These are phyloP conservation scores for Wickerhamiella musiphila DNA, from an alignment of 805 yeast species.

Conservation along the genomic window DNA sequence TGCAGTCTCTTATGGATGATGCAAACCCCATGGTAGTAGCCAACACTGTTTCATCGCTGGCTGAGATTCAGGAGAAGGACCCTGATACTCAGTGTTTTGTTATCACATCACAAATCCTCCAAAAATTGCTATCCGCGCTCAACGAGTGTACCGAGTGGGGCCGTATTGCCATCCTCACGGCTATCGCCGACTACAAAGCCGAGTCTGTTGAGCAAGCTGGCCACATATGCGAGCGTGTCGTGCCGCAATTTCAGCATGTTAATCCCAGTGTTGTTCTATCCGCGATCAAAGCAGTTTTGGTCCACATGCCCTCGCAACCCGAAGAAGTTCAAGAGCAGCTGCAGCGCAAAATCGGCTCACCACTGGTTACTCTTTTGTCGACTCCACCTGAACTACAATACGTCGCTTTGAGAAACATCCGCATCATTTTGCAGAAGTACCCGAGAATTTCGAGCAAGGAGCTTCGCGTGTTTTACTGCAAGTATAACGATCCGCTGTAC, in stretches of 20 bases:
- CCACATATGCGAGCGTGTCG: constrained; percentile 73
- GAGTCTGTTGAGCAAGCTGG: constrained; percentile 46
- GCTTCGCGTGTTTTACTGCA: constrained; percentile 75
- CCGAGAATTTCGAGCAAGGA: constrained; percentile 66
- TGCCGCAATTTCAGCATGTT: constrained; percentile 92
- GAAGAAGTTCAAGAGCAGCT: constrained; percentile 25
- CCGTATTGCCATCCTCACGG: constrained; percentile 70
- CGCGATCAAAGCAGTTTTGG: constrained; percentile 62
- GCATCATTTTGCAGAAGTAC: constrained; percentile 75
- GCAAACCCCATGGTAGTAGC: constrained; percentile 96
- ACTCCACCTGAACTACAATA: constrained; percentile 90
- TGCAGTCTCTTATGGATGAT: constrained; percentile 58
- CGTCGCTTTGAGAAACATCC: constrained; percentile 78
- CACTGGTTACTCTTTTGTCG: constrained; percentile 71
- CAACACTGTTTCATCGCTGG: constrained; percentile 71
- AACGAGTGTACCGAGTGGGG: constrained; percentile 99
- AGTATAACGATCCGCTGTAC: constrained; percentile 80
- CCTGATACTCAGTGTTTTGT: constrained; percentile 32
- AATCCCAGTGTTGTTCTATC: constrained; percentile 88
- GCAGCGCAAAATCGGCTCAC: constrained; percentile 61
- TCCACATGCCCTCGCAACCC: constrained; percentile 30
- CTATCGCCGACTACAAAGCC: constrained; percentile 56
- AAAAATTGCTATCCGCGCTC: constrained; percentile 58
- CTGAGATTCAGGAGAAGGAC: constrained; percentile 62
- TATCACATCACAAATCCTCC: constrained; percentile 25